These are phyloP conservation scores for Neocucurbitaria cava DNA, from an alignment of 2,329 filamentous ascomycete species.

Conservation along the genomic window DNA sequence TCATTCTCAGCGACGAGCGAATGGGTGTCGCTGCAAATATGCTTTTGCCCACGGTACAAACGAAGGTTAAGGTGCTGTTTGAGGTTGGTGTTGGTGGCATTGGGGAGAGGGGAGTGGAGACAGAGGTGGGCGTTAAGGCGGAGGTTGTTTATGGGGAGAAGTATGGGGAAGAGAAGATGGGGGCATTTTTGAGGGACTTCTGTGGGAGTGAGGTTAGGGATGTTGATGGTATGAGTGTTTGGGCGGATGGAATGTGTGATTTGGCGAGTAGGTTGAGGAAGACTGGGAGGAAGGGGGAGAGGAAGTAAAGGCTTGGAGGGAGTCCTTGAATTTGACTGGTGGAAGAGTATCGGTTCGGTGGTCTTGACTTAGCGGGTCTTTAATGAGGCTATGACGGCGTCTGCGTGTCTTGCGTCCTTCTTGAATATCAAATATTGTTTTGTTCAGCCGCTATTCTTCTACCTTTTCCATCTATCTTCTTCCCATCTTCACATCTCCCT, in stretches of 20 bases:
- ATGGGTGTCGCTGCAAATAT: constrained; percentile 68
- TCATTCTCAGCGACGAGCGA: constrained; percentile 68
- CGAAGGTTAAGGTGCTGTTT: constrained; percentile 71
- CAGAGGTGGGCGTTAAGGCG: constrained; percentile 65
- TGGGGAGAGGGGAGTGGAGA: constrained; percentile 54
- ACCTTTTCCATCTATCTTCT: not conserved
- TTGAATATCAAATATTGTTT: not conserved
- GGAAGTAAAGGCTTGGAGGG: constrained; percentile 25
- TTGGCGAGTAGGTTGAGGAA: constrained; percentile 53
- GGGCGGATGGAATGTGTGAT: constrained; percentile 54
- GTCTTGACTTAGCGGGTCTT: constrained; percentile 8
- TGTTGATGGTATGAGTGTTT: constrained; percentile 44
- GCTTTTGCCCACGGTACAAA: constrained; percentile 69
- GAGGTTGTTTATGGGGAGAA: constrained; percentile 77
- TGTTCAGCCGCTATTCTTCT: no score
- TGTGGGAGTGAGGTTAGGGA: constrained; percentile 47
- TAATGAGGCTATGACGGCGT: constrained; percentile 26
- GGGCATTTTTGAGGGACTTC: constrained; percentile 70
- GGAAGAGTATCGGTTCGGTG: not conserved
- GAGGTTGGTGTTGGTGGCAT: constrained; percentile 57
- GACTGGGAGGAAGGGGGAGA: constrained; percentile 54
- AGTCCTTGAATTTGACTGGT: not conserved
- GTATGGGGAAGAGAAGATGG: constrained; percentile 77
- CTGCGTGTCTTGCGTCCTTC: not conserved
- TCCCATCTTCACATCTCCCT: not conserved